Conservation (phyloP, 202 grass and related monocot genomes). For the Saccharum hybrid region DNA sequence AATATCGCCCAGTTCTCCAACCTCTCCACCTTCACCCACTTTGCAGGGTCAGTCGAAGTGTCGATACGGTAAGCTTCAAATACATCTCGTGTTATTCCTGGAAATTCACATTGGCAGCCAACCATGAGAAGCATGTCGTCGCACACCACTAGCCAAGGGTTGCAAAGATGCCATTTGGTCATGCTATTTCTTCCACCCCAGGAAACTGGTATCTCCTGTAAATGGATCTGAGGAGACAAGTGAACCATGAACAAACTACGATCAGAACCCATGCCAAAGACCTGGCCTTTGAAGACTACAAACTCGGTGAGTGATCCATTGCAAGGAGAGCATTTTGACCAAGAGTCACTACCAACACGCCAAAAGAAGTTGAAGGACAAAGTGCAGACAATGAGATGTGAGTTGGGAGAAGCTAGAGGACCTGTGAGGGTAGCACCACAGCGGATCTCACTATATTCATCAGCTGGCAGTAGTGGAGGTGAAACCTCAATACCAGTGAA, state of each 20-base stretch:
- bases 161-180: conserved; percentile 4
- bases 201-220: conserved; percentile 16
- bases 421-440: conserved; percentile 25
- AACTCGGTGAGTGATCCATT: background rate
- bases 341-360: conserved; percentile 36
- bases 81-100: background rate
- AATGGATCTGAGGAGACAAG: background rate
- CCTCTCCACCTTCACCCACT: conserved; percentile 28
- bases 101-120: background rate
- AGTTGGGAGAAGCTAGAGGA: conserved; percentile 35
- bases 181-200: conserved; percentile 12
- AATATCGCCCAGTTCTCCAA: conserved; percentile 32
- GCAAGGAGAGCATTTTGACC: conserved; percentile 9
- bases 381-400: conserved; percentile 27
- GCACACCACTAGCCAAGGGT: conserved; percentile 14
- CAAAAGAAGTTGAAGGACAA: conserved; percentile 28
- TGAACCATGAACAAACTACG: background rate
- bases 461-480: background rate
- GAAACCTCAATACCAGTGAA: conserved; percentile 35
- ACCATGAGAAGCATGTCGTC: conserved; percentile 15
- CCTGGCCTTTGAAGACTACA: conserved; percentile 29
- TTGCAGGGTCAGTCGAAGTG: background rate
- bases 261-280: conserved; percentile 7
- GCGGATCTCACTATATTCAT: background rate
- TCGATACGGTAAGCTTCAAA: conserved; percentile 6